Base-by-base conservation (phyloP, 2,329 filamentous ascomycete species). In the Diaporthe eres region DNA sequence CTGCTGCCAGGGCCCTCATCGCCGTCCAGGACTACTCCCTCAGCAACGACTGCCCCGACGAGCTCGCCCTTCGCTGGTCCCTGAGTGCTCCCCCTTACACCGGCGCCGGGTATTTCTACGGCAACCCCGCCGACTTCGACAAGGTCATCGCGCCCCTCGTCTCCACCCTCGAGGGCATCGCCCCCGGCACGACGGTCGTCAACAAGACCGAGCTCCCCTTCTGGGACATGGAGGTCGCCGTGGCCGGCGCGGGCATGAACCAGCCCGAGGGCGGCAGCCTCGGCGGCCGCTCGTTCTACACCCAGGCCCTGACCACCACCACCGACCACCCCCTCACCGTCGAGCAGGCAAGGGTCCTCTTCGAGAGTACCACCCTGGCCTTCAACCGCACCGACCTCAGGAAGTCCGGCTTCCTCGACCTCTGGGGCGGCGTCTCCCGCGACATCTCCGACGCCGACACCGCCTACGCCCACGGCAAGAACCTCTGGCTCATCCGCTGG, bases 181-280 rank as follows among this genome's bases (percentile, higher is more conserved):
- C 60, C 39, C 60, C 60, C 39, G 39, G 15, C 39, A 47, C 39
- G 8, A 47, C 60, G 1, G n/a, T 31, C 8, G 39, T 65, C 15
- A 44, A 47, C n/a, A 65, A 65, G 60, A 44, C 60, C 25, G 60
- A 65, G 60, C 60, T 65, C 15, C 60, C 60, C 25, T 65, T 65
- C 60, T 65, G 60, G 60, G 60, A 47, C 39, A 65, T 65, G 60
- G 60, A 65, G 60, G 60, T 65, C 60, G 39, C 60, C 39, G 60
- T 65, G 39, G 60, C 60, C n/a, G 60, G 60, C 9, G 60, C 60
- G 39, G 60, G 60, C 8, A 65, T 65, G 60, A 65, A 65, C 39
- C 60, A 65, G 60, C 60, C 60, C 60, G 60, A 65, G 39, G 60
- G 60, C 4, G 60, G 60, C 60, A 65, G 60, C 6, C 60, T 65